Evolutionary conservation across 495 filamentous ascomycete species (phyloP), one percentile per base, ranked within the genome.

Genomic region (Articulospora tetracladia): DNA sequence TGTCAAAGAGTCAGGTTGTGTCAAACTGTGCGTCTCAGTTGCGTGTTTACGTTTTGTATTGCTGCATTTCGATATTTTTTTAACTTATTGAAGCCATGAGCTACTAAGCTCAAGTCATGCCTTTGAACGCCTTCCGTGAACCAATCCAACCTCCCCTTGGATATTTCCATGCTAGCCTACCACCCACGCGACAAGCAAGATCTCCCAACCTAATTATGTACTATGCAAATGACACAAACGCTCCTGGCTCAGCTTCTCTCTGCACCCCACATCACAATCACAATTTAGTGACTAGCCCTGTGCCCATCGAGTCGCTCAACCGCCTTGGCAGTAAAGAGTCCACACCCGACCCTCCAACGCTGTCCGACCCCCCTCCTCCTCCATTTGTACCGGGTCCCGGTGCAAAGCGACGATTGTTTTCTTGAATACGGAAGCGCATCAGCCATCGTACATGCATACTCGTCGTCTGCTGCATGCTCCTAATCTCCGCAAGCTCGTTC

Each of bases 401-500:
- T 30, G 13, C 66, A 64, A 53, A 57, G 8, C 66, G 25, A 28
- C 60, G 51, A 20, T 62, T 56, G 13, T 72, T 70, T 48, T 77
- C 74, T 36, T 77, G 74, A 6, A 73, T 32, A 12, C 74, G 65
- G 59, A 76, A 74, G 34, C 75, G 80, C 76, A 83, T 75, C 55
- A 82, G 68, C 80, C 79, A 84, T 23, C 74, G 72, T 15, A 80
- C 77, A 58, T 84, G 79, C 80, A 82, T 81, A 34, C 74, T 73
- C 13, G 80, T 68, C 12, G 79, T 75, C 10, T 76, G 75, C 39
- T 80, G 70, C n/a, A 70, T 77, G 64, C 74, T 81, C 32, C 72
- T 71, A 27, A 84, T 69, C 57, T 84, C 80, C n/a, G 71, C 71
- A 1, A 84, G 69, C 56, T 82, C 78, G 30, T 82, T 77, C 53